These are phyloP conservation scores for Porcisia hertigi DNA, from an alignment of 208 protist species.

Conservation along the genomic window DNA sequence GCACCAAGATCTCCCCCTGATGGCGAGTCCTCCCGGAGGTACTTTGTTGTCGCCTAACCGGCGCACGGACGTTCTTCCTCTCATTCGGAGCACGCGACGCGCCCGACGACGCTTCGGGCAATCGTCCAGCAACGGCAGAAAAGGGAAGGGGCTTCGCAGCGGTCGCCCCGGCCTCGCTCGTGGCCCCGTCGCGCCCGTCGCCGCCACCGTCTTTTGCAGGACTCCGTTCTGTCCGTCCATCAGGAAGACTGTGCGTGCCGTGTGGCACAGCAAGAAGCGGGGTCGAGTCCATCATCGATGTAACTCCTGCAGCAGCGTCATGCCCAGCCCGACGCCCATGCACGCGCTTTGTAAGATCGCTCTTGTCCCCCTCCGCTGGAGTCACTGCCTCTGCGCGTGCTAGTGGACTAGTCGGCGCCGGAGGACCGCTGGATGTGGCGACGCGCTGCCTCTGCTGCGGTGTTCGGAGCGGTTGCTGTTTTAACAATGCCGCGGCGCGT, in stretches of 20 bases:
- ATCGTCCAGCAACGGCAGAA: not conserved
- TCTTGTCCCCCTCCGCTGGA: not conserved
- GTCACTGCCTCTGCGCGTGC: not conserved
- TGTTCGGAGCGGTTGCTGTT: slow-evolving; percentile 1
- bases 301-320: not conserved
- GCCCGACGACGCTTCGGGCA: not conserved
- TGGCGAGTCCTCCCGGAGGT: not conserved
- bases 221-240: not conserved
- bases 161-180: not conserved
- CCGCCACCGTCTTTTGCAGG: not conserved
- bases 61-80: not conserved
- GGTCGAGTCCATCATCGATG: not conserved
- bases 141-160: not conserved
- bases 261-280: not conserved
- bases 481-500: not conserved
- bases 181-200: not conserved
- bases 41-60: not conserved
- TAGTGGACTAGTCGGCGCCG: not conserved
- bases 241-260: not conserved
- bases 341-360: not conserved
- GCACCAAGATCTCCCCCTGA: slow-evolving; percentile 6
- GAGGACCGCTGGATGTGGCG: not conserved
- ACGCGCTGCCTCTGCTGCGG: not conserved
- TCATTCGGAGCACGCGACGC: not conserved
- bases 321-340: not conserved